Evolutionary conservation across 1,284 basidiomycete species (phyloP), one percentile per base, ranked within the genome.

Genomic region (Vanrija sp.): DNA sequence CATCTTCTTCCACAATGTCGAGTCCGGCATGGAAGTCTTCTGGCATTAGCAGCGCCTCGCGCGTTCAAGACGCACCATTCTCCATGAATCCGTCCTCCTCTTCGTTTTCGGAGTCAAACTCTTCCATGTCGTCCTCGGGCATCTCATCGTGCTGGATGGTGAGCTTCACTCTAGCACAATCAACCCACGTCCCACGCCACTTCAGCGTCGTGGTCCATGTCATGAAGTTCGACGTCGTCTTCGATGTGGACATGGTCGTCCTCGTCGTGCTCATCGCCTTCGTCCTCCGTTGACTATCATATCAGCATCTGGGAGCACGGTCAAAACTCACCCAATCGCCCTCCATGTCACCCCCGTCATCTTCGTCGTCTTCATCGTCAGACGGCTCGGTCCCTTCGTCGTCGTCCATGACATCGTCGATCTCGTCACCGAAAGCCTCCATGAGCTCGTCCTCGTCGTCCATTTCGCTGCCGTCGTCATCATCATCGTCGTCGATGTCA

Each of bases 371-470:
- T 57, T 61, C 64, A 16, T 76, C 73, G 45, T 60, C 64, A 15
- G 63, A 63, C 27, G 60, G 65, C 50, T 63, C 71, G 45, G 80
- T 82, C 38, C 82, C 80, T 24, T 82, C 84, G 1, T 85, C 75
- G 27, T 83, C 85, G 39, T 81, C 82, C 62, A 70, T 69, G 18
- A 61, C 68, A 24, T 59, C 45, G 50, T 70, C 72, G 45, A 66
- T 57, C 35, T 66, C 66, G 37, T 71, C 66, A 23, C 54, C 64
- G 38, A 57, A 61, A 4, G 48, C 60, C 23, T 60, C 63, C 55
- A 65, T 51, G 45, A 65, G 57, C 9, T 68, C 68, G 16, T 91
- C 89, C 82, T 92, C 90, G 53, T 92, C 89, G 24, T 88, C 86
- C 54, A 90, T 88, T 14, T 31, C 31, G 31, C 12, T 14, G 31